These are phyloP conservation scores for Sindora glabra DNA, from an alignment of 306 rosid genomes.

Conservation along the genomic window DNA sequence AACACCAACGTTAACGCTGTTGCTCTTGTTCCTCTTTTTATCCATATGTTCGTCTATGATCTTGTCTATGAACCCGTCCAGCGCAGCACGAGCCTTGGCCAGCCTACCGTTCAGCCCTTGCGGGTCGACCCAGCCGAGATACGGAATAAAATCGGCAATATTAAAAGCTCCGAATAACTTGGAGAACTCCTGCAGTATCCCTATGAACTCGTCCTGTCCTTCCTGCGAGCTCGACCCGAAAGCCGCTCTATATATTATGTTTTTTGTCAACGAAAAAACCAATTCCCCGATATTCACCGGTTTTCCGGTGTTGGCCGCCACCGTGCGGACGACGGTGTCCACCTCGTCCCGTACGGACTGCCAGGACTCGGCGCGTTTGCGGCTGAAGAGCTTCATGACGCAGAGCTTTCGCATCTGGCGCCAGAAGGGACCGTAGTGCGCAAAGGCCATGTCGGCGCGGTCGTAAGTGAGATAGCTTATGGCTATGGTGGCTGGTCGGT, in stretches of 20 bases:
- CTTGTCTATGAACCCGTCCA: slow-evolving; percentile 59
- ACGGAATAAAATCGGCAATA: slow-evolving; percentile 62
- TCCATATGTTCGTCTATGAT: slow-evolving; percentile 61
- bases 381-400: slow-evolving; percentile 79
- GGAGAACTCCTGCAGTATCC: slow-evolving; percentile 70
- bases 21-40: slow-evolving; percentile 10
- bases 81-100: slow-evolving; percentile 36
- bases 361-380: slow-evolving; percentile 84
- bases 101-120: slow-evolving; percentile 55
- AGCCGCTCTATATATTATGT: slow-evolving; percentile 70
- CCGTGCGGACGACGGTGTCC: slow-evolving; percentile 22
- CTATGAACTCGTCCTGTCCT: slow-evolving; percentile 71
- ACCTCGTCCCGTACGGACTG: slow-evolving; percentile 69
- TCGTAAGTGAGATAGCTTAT: slow-evolving; percentile 73
- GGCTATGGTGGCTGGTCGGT: slow-evolving; percentile 79
- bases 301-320: slow-evolving; percentile 15
- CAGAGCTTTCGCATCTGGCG: slow-evolving; percentile 85
- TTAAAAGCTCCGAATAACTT: slow-evolving; percentile 85
- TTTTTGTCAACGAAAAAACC: slow-evolving; percentile 52
- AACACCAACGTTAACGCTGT: background rate
- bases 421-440: slow-evolving; percentile 93
- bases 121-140: slow-evolving; percentile 53
- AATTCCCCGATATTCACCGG: slow-evolving; percentile 56
- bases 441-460: slow-evolving; percentile 93
- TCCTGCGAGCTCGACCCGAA: slow-evolving; percentile 50